Percentiles rank a stretch among this genome's conserved stretches.
These are phyloP conservation scores for Neoconidiobolus thromboides DNA, from an alignment of 371 early-diverging fungal species.

Conservation along the genomic window DNA sequence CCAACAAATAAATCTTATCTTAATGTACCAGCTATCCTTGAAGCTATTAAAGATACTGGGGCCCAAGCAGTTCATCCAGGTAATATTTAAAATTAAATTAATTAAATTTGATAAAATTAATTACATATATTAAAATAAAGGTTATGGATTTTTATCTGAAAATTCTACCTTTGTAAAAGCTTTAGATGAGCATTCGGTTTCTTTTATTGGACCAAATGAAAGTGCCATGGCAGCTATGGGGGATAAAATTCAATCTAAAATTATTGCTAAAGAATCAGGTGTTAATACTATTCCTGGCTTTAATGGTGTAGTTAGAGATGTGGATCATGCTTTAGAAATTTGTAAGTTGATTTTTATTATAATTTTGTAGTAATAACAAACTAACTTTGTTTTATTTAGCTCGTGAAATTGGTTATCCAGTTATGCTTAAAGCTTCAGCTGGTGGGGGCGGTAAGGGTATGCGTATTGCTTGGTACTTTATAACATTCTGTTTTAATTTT, in stretches of 20 bases:
- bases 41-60: slow-evolving; percentile 29
- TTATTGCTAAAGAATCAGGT: slow-evolving; percentile 61
- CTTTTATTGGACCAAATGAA: slow-evolving; percentile 60
- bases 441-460: slow-evolving; percentile 91
- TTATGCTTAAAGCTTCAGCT: slow-evolving; percentile 74
- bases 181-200: slow-evolving; percentile 38
- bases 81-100: neutral
- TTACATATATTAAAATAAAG: slow-evolving; percentile 9
- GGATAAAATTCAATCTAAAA: slow-evolving; percentile 80
- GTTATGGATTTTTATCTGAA: slow-evolving; percentile 83
- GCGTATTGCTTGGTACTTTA: slow-evolving; percentile 33
- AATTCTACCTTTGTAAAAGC: slow-evolving; percentile 54
- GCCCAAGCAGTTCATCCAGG: slow-evolving; percentile 53
- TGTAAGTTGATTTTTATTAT: slow-evolving; percentile 12
- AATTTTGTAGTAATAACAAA: neutral
- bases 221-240: slow-evolving; percentile 80
- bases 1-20: slow-evolving; percentile 40
- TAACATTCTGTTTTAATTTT: too few species aligned
- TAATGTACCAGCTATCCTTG: slow-evolving; percentile 26
- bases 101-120: neutral
- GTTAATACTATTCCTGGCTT: slow-evolving; percentile 83
- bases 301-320: slow-evolving; percentile 58
- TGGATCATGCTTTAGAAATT: slow-evolving; percentile 45
- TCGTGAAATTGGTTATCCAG: slow-evolving; percentile 47
- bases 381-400: slow-evolving; percentile 12